Evolutionary conservation across 345 rosid genomes (phyloP).

Genomic region (Bruguiera parviflora): DNA sequence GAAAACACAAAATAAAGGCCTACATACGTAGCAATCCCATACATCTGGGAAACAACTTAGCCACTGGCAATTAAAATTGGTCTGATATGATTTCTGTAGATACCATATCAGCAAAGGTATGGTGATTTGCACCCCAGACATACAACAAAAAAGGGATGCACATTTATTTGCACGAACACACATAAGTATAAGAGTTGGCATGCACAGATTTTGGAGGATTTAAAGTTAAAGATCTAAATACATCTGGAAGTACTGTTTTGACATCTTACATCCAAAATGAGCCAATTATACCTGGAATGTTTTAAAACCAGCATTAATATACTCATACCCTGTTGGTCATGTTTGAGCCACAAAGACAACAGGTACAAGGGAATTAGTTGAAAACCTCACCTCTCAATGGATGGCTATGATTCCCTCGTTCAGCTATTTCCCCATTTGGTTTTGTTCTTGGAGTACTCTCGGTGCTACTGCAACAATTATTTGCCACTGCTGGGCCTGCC

Average conservation of each 20-base stretch:
- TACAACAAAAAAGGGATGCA: too few relatives aligned
- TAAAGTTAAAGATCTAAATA: not conserved
- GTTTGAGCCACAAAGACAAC: not conserved
- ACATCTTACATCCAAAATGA: not conserved
- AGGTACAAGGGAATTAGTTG: too few relatives aligned
- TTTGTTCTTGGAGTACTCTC: constrained; percentile 56
- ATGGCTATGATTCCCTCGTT: constrained; percentile 48
- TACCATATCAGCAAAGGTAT: not conserved
- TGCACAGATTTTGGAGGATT: not conserved
- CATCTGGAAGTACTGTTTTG: too few relatives aligned
- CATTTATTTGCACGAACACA: not conserved
- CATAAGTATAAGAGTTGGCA: not conserved
- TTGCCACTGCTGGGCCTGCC: constrained; percentile 39
- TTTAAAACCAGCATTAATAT: not conserved
- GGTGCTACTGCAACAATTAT: constrained; percentile 61
- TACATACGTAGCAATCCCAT: too few relatives aligned
- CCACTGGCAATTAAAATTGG: too few relatives aligned
- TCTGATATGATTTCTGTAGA: too few relatives aligned
- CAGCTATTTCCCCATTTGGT: constrained; percentile 36
- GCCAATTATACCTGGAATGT: not conserved
- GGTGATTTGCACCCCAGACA: too few relatives aligned
- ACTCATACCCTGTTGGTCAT: not conserved
- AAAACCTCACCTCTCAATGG: constrained; percentile 51
- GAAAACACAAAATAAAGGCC: too few relatives aligned
- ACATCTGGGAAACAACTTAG: too few relatives aligned